Percentiles rank a stretch among this genome's conserved stretches.
phyloP scores from a whole-genome alignment of 345 rosid species.

The Populus ilicifolia region DNA sequence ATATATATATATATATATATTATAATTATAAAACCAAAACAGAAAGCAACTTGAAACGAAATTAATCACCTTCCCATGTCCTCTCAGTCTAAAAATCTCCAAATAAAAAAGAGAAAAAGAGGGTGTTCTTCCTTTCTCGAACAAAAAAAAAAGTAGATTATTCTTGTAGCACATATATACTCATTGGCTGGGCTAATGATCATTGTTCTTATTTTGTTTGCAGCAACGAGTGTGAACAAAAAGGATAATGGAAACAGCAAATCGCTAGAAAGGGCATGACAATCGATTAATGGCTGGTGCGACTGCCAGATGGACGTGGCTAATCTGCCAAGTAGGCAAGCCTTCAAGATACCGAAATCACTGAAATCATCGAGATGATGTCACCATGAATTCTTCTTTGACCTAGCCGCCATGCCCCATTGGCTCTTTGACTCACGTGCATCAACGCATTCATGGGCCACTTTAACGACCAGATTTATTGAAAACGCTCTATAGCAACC shows the following conservation, averaged over 20 bases:
- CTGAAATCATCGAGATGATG: constrained; percentile 25
- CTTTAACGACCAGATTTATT: constrained; percentile 26
- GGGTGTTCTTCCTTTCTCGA: no score
- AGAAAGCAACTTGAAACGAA: no score
- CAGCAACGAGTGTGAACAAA: neutral
- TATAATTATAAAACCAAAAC: no score
- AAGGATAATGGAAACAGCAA: neutral
- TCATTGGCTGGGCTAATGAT: neutral
- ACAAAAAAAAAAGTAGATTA: no score
- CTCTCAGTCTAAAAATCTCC: no score
- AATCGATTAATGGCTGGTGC: neutral
- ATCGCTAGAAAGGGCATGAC: neutral
- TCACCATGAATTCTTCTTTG: constrained; percentile 10
- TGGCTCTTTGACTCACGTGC: constrained; percentile 56
- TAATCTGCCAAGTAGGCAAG: constrained; percentile 1
- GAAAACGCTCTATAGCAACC: neutral
- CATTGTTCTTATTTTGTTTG: neutral
- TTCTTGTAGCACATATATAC: neutral
- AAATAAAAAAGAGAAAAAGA: no score
- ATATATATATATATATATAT: no score
- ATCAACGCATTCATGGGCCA: constrained; percentile 21
- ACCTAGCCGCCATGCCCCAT: constrained; percentile 41
- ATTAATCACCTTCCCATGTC: no score
- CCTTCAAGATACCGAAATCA: neutral
- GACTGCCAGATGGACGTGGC: neutral